A percentile compares a stretch with the other conserved stretches of the same genome.
These are phyloP conservation scores for Raffaelea ambrosiae DNA, from an alignment of 2,329 filamentous ascomycete species.

Conservation along the genomic window DNA sequence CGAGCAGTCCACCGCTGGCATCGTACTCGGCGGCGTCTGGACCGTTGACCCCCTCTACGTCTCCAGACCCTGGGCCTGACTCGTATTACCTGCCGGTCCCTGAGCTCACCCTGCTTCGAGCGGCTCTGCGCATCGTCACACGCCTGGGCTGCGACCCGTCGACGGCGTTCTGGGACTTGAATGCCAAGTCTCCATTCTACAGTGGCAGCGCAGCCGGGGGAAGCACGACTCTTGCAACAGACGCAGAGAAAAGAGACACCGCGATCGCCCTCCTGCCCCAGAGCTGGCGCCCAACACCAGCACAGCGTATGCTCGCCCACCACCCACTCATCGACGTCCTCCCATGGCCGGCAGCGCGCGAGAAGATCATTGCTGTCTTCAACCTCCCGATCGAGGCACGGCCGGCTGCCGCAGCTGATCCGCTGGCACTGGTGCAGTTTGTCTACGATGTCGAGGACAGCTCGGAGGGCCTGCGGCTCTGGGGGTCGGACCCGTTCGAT, in stretches of 20 bases:
- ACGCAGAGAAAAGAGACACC: conserved; percentile 6
- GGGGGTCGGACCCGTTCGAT: conserved; percentile 39
- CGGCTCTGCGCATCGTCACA: conserved; percentile 35
- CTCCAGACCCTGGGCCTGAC: conserved; percentile 23
- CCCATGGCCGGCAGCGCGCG: conserved; percentile 39
- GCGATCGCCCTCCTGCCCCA: conserved; percentile 28
- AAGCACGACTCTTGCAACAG: conserved; percentile 8
- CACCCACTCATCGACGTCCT: conserved; percentile 50
- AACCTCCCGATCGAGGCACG: conserved; percentile 37
- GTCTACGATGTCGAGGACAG: conserved; percentile 49
- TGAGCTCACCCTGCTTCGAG: conserved; percentile 39
- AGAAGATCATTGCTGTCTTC: conserved; percentile 34
- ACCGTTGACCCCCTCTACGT: neutral
- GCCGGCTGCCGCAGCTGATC: conserved; percentile 35
- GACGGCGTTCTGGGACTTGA: conserved; percentile 35
- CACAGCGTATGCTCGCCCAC: conserved; percentile 41
- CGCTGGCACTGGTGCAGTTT: conserved; percentile 40
- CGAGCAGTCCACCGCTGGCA: neutral
- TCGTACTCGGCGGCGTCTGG: neutral
- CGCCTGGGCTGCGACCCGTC: conserved; percentile 30
- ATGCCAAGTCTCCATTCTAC: conserved; percentile 38
- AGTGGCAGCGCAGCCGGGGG: conserved; percentile 7
- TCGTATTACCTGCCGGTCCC: conserved; percentile 38
- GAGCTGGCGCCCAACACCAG: conserved; percentile 40
- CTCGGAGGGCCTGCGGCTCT: conserved; percentile 42